phyloP scores from a whole-genome alignment of 345 rosid species.

The Citrus australasica region DNA sequence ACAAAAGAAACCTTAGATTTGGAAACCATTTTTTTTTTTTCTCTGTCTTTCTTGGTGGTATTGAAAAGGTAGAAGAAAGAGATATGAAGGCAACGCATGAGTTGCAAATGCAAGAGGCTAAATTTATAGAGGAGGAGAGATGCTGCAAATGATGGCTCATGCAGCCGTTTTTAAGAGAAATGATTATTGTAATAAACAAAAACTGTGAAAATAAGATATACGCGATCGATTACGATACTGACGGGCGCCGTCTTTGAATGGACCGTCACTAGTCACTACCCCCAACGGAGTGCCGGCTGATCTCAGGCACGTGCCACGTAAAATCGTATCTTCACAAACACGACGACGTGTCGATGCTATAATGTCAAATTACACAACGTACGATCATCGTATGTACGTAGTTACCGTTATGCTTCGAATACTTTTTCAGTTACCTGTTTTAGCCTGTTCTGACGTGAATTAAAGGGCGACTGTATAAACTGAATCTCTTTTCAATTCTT shows the following conservation, averaged over 20 bases:
- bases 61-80: background rate
- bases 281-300: background rate
- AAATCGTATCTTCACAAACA: background rate
- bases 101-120: background rate
- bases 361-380: conserved; percentile 21
- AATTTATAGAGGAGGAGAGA: conserved; percentile 31
- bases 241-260: conserved; percentile 39
- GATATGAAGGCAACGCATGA: background rate
- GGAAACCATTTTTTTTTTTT: conserved; percentile 12
- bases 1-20: conserved; percentile 7
- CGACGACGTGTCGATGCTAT: background rate
- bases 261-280: conserved; percentile 16
- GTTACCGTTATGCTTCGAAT: conserved; percentile 6
- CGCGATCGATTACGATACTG: conserved; percentile 13
- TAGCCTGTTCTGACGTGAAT: background rate
- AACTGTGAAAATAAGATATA: background rate
- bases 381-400: conserved; percentile 2
- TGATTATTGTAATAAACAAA: conserved; percentile 15
- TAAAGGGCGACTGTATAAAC: too few species aligned
- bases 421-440: background rate
- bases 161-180: conserved; percentile 51
- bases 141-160: conserved; percentile 44
- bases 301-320: conserved; percentile 6
- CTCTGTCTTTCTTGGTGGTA: too few species aligned
- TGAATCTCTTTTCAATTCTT: too few species aligned